phyloP scores from a whole-genome alignment of 805 yeast species.

The Metschnikowia rubicola region DNA sequence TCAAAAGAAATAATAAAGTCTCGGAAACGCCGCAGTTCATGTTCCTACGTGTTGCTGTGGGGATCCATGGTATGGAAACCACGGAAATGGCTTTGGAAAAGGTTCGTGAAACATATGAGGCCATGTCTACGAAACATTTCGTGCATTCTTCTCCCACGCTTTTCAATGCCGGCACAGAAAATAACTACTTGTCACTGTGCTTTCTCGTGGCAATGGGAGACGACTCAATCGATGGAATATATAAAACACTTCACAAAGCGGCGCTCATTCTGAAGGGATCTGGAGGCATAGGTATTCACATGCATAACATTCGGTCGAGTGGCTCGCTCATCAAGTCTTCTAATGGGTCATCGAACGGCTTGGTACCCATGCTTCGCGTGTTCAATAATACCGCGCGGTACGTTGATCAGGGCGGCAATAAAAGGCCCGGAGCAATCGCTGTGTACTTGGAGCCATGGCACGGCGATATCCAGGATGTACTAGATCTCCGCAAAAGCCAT shows the following conservation, averaged over 20 bases:
- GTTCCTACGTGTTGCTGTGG: conserved; percentile 87
- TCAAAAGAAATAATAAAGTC: conserved; percentile 48
- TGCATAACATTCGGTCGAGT: conserved; percentile 79
- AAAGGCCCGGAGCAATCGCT: conserved; percentile 97
- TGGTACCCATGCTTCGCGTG: conserved; percentile 94
- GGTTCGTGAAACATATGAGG: conserved; percentile 77
- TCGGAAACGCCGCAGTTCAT: conserved; percentile 91
- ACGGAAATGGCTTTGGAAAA: conserved; percentile 18
- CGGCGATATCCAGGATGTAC: conserved; percentile 79
- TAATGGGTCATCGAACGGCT: conserved; percentile 87
- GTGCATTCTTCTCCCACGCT: conserved; percentile 95
- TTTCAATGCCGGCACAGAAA: conserved; percentile 88
- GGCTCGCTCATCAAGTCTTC: conserved; percentile 91
- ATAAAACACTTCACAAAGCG: conserved; percentile 79
- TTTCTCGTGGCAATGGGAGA: conserved; percentile 88
- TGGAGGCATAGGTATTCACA: conserved; percentile 92
- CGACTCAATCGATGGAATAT: conserved; percentile 94
- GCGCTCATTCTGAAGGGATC: conserved; percentile 92
- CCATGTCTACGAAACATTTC: conserved; percentile 84
- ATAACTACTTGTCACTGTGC: conserved; percentile 86
- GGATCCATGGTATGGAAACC: conserved; percentile 71
- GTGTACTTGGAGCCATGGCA: conserved; percentile 97
- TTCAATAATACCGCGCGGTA: conserved; percentile 94
- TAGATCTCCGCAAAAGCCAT: conserved; percentile 86
- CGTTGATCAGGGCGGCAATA: conserved; percentile 98